Evolutionary conservation across 148 eudicot species (phyloP).

Genomic region (Gaultheria prostrata): DNA sequence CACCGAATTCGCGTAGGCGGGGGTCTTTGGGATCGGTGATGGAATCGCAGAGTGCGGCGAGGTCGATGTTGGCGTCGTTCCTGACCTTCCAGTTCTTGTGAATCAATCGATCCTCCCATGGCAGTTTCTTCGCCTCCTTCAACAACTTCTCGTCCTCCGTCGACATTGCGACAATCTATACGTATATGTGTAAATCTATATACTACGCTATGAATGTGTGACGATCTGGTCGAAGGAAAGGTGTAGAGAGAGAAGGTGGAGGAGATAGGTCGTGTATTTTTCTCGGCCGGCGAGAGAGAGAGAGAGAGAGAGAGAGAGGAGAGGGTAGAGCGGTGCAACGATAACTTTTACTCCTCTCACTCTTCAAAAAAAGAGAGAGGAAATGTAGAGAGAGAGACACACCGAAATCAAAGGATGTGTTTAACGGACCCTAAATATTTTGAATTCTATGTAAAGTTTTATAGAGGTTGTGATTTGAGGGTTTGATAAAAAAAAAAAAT

Average conservation of each 20-base stretch:
- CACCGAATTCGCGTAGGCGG: slow-evolving; percentile 92
- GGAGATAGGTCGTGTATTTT: background rate
- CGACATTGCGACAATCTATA: slow-evolving; percentile 43
- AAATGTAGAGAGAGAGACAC: background rate
- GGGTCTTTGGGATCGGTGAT: slow-evolving; percentile 91
- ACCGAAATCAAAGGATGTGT: background rate
- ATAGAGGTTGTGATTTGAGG: too few species aligned
- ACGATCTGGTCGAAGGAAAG: background rate
- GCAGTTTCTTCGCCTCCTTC: slow-evolving; percentile 95
- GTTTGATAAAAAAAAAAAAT: too few species aligned
- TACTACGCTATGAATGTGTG: background rate
- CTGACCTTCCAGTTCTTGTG: slow-evolving; percentile 98
- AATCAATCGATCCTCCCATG: slow-evolving; percentile 94
- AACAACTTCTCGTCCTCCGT: slow-evolving; percentile 90
- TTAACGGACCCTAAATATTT: background rate
- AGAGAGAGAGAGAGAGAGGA: background rate
- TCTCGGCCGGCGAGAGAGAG: slow-evolving; percentile 38
- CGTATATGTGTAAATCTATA: background rate
- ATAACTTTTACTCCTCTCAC: slow-evolving; percentile 11
- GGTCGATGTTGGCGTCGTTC: slow-evolving; percentile 92
- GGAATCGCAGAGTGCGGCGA: slow-evolving; percentile 66
- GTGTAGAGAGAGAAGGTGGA: background rate
- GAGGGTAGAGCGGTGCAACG: slow-evolving; percentile 8
- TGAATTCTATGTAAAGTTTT: background rate
- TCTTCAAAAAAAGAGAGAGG: slow-evolving; percentile 11